Conservation (phyloP, 352 stramenopile genomes). For the Phytophthora melonis region DNA sequence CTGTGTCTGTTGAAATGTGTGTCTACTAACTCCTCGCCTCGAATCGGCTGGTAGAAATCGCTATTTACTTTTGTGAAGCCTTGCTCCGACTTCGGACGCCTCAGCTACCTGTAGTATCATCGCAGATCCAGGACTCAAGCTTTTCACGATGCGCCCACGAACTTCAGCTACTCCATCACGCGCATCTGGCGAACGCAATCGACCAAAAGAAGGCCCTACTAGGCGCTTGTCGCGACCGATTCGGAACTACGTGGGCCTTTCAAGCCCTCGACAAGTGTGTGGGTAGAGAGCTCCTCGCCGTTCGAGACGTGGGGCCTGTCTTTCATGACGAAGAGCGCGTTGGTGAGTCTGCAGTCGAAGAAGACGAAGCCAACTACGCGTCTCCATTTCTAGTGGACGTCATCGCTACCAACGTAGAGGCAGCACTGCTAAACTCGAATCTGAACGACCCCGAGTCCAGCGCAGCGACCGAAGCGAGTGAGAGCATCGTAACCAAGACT, state of each 20-base stretch:
- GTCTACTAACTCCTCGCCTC: neutral
- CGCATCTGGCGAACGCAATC: constrained; percentile 40
- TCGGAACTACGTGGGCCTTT: constrained; percentile 25
- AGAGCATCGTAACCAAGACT: constrained; percentile 1
- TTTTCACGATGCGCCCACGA: constrained; percentile 53
- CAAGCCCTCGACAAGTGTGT: constrained; percentile 25
- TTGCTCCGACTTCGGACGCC: constrained; percentile 41
- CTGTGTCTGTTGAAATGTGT: neutral
- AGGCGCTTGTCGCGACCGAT: constrained; percentile 33
- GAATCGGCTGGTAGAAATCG: constrained; percentile 37
- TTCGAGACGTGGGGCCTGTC: constrained; percentile 23
- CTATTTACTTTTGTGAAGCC: constrained; percentile 39
- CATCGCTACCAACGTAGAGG: constrained; percentile 37
- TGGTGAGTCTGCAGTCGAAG: constrained; percentile 4
- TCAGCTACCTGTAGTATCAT: constrained; percentile 18
- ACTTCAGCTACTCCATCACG: constrained; percentile 48
- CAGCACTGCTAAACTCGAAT: constrained; percentile 19
- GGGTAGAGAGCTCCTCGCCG: constrained; percentile 14
- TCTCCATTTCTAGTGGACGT: constrained; percentile 33
- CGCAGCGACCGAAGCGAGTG: neutral
- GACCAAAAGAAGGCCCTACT: constrained; percentile 50
- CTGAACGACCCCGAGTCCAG: neutral
- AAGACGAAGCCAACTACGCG: constrained; percentile 24
- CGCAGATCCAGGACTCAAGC: constrained; percentile 29
- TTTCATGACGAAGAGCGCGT: constrained; percentile 17